Base-by-base conservation (phyloP, 83 land plant genomes). In the Picea abies region DNA sequence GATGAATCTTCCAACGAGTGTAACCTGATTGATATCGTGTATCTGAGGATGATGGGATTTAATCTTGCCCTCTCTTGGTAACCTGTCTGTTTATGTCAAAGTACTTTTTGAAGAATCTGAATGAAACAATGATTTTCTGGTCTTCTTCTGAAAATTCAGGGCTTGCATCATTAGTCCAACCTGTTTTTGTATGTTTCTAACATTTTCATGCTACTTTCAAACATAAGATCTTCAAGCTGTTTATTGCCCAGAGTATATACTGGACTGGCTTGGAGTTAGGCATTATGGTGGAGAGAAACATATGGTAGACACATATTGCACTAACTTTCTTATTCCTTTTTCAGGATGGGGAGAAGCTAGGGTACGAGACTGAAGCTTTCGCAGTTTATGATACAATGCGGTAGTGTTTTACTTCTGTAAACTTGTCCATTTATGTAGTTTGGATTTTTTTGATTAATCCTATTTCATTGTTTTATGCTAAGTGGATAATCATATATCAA, bases 321-420 rank as follows among this genome's bases (percentile, higher is more conserved):
- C 9, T 60, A 9, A 9, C 61, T 73, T 75, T 14, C 79, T 22
- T 75, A 60, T 79, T 12, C 29, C 19, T 60, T 79, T 88, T 83
- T 23, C 88, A 96, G 97, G 94, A 90, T 84, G 97, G 97, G 5
- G 91, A 92, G 81, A 96, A 94, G 84, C 86, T 92, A 76, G 97
- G 96, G 10, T 93, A 93, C 85, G 99, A 96, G 80, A 94, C 95
- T 5, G 96, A 96, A 67, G 99, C 99, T 26, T 92, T 96, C 86
- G 97, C 97, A 66, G 84, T 96, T 23, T 95, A 94, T 87, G 99
- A 94, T 83, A 89, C 90, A 72, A 96, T 96, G 99, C 72, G 91
- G 94, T 96, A 85, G 63, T 15, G 32, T 66, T 29, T 9, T 23
- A 11, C 5, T 72, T 6, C 41, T 82, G 60, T 82, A 58, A 37